Base-by-base conservation (phyloP, 164 flowering plant species). In the Sextonia rubra region DNA sequence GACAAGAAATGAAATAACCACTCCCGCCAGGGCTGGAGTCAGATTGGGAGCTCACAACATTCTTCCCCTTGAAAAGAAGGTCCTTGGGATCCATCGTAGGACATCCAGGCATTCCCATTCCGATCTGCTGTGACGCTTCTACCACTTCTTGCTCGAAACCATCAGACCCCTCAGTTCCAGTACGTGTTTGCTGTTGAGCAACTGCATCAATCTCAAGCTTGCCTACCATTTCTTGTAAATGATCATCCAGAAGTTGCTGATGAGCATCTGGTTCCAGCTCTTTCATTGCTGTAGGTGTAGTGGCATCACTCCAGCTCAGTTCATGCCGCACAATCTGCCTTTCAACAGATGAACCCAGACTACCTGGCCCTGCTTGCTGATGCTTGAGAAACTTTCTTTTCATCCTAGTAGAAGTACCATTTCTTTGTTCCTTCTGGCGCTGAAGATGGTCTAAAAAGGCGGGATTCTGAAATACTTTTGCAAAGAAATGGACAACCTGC, bases 401-500 rank as follows among this genome's bases (percentile, higher is more conserved):
- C 55, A 77, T 77, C 75, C 83, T 84, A 44, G 88, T 78, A 62
- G 89, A 82, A 49, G 70, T 79, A 23, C 86, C 75, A 11, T 66
- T 71, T 74, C 69, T 76, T 37, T 76, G 80, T 74, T 84, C 90
- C 63, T 83, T 85, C 79, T 75, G 81, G 47, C 75, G 66, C 80
- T 73, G 71, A 56, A 90, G 86, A 65, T 80, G 85, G 47, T 86
- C 74, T 52, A 90, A 26, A 64, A 92, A 89, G 8, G 65, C 77
- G 1, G 95, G 98, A 65, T 88, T 91, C 56, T 87, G 91, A 72
- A 94, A 74, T 72, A 87, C 76, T 77, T 87, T 88, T 4, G 89
- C 88, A 70, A 92, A 58, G 87, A 92, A 94, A 1, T 92, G 84
- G 52, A 90, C 80, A 91, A 88, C 88, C 75, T 89, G 91, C 77